Conservation (phyloP, 495 filamentous ascomycete species). For the Chaetomium cochliodes region DNA sequence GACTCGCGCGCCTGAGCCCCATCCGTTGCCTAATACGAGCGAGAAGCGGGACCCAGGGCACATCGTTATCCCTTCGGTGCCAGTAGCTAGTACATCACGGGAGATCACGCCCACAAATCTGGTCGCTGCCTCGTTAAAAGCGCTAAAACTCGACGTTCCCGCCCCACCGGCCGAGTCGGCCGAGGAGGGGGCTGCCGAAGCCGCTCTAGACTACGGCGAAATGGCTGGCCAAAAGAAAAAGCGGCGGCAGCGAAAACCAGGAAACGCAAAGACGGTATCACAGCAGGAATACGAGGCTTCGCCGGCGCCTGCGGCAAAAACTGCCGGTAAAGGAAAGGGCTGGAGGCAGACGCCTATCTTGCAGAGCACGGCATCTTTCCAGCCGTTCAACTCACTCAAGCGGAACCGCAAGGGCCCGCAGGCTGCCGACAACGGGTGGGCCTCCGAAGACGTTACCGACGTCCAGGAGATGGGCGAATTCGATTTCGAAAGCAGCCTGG, state of each 20-base stretch:
- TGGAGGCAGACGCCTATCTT: constrained; percentile 85
- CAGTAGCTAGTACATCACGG: constrained; percentile 5
- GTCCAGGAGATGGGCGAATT: constrained; percentile 95
- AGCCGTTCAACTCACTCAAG: constrained; percentile 56
- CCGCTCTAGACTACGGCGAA: constrained; percentile 23
- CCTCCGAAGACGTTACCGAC: constrained; percentile 92
- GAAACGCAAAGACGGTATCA: constrained; percentile 15
- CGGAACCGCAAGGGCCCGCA: constrained; percentile 49
- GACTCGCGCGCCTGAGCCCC: constrained; percentile 22
- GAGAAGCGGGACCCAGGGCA: constrained; percentile 40
- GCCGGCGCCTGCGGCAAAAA: constrained; percentile 24
- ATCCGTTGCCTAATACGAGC: constrained; percentile 36
- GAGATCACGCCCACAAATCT: constrained; percentile 21
- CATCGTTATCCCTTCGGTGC: constrained; percentile 5
- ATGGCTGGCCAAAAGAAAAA: constrained; percentile 28
- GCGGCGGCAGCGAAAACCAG: constrained; percentile 26
- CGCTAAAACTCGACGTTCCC: constrained; percentile 21
- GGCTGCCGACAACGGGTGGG: constrained; percentile 82
- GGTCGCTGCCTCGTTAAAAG: constrained; percentile 20
- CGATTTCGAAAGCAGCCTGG: constrained; percentile 82
- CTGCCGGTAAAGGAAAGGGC: constrained; percentile 56
- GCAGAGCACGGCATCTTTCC: constrained; percentile 57
- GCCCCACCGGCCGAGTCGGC: constrained; percentile 22
- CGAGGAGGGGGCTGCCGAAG: constrained; percentile 25
- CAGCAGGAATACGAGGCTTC: constrained; percentile 30